phyloP scores from a whole-genome alignment of 441 rosid genomes.

The Syzygium malaccense region DNA sequence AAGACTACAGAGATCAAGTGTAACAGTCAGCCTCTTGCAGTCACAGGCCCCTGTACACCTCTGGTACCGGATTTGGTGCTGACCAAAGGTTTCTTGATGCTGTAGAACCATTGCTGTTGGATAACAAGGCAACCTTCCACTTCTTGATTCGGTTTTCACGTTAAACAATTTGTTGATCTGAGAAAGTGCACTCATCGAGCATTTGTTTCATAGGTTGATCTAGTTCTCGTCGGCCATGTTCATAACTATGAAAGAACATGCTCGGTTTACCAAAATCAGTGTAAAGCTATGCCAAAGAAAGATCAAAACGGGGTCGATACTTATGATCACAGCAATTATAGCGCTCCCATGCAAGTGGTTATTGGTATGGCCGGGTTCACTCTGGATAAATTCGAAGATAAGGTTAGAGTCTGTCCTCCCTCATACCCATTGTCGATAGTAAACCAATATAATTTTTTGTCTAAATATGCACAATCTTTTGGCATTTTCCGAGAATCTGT shows the following conservation, averaged over 20 bases:
- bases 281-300: slow-evolving; percentile 45
- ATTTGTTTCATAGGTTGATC: slow-evolving; percentile 38
- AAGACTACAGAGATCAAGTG: neutral
- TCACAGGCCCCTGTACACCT: slow-evolving; percentile 59
- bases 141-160: neutral
- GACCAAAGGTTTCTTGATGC: slow-evolving; percentile 13
- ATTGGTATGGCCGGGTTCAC: slow-evolving; percentile 69
- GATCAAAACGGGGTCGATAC: slow-evolving; percentile 34
- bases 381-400: slow-evolving; percentile 24
- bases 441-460: neutral
- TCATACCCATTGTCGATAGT: neutral
- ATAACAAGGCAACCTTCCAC: slow-evolving; percentile 31
- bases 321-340: slow-evolving; percentile 44
- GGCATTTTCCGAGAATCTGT: neutral
- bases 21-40: slow-evolving; percentile 21
- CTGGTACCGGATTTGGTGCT: slow-evolving; percentile 3
- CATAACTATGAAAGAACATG: slow-evolving; percentile 71
- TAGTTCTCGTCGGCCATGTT: slow-evolving; percentile 54
- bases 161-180: neutral
- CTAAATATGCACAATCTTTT: neutral
- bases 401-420: neutral
- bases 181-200: neutral
- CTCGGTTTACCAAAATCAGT: slow-evolving; percentile 26
- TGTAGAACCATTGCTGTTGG: slow-evolving; percentile 44
- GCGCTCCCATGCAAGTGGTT: slow-evolving; percentile 53